phyloP scores from a whole-genome alignment of 129 eudicot species.

The Rutidosis leptorrhynchoides region DNA sequence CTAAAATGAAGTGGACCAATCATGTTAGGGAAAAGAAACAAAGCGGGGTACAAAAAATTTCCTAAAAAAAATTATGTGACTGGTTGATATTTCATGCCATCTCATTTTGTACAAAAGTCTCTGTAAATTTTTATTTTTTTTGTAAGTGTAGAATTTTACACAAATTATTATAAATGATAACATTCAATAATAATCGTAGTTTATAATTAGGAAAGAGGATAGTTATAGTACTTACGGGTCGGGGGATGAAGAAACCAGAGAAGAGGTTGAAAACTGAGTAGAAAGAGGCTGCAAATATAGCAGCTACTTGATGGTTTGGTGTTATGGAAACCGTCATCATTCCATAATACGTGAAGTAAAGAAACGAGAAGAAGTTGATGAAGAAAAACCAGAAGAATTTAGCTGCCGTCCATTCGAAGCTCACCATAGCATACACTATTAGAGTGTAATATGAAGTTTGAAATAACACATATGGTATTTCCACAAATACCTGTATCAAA shows the following conservation, averaged over 20 bases:
- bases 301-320: constrained; percentile 59
- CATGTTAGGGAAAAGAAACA: no score
- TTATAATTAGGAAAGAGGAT: no score
- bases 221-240: constrained; percentile 57
- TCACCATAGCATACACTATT: constrained; percentile 57
- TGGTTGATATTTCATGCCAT: no score
- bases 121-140: no score
- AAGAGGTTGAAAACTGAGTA: constrained; percentile 52
- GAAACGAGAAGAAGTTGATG: constrained; percentile 50
- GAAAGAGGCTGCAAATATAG: constrained; percentile 57
- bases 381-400: constrained; percentile 60
- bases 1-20: no score
- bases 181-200: no score
- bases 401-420: constrained; percentile 48
- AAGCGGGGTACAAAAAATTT: no score
- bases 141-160: no score
- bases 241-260: constrained; percentile 66
- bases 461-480: constrained; percentile 58
- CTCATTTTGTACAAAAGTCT: no score
- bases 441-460: constrained; percentile 47
- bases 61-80: no score
- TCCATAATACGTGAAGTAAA: constrained; percentile 69
- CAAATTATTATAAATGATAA: no score
- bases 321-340: constrained; percentile 72
- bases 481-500: constrained; percentile 47